Percentiles rank a stretch among this genome's conserved stretches.
Evolutionary conservation across 176 grass and related monocot species (phyloP).

Genomic region (Eragrostis nindensis): DNA sequence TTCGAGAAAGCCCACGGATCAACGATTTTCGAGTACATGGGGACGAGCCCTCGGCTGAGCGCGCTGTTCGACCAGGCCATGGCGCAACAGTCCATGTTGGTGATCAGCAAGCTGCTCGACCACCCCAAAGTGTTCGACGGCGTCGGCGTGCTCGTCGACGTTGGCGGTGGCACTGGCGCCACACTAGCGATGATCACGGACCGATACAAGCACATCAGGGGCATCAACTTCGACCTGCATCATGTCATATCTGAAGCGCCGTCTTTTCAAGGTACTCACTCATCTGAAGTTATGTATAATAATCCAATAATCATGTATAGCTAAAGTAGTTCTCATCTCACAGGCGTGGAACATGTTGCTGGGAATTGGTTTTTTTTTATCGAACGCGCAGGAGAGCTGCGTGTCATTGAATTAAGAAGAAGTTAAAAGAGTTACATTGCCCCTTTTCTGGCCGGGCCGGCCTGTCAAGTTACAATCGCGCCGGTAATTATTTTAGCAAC

Average conservation of each 20-base stretch:
- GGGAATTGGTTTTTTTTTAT: slow-evolving; percentile 45
- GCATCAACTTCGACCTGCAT: slow-evolving; percentile 48
- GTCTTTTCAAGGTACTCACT: background rate
- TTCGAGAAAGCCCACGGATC: slow-evolving; percentile 55
- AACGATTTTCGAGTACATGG: slow-evolving; percentile 50
- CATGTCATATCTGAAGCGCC: slow-evolving; percentile 35
- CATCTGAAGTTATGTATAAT: background rate
- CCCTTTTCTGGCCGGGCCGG: no score
- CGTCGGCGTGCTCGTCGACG: slow-evolving; percentile 40
- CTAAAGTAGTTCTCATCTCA: background rate
- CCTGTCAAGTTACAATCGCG: no score
- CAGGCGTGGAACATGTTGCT: slow-evolving; percentile 17
- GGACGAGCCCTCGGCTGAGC: slow-evolving; percentile 29
- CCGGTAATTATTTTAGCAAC: no score
- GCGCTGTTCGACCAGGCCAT: slow-evolving; percentile 56
- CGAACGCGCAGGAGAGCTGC: no score
- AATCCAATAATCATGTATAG: background rate
- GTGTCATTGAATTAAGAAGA: no score
- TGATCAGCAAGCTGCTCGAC: slow-evolving; percentile 44
- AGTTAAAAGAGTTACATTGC: no score
- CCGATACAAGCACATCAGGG: slow-evolving; percentile 27
- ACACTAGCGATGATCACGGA: slow-evolving; percentile 24
- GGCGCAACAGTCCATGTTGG: slow-evolving; percentile 40
- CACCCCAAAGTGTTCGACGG: slow-evolving; percentile 15
- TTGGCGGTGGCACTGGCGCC: slow-evolving; percentile 39